Evolutionary conservation across 352 stramenopile species (phyloP).

Genomic region (Globisporangium recalcitrans): DNA sequence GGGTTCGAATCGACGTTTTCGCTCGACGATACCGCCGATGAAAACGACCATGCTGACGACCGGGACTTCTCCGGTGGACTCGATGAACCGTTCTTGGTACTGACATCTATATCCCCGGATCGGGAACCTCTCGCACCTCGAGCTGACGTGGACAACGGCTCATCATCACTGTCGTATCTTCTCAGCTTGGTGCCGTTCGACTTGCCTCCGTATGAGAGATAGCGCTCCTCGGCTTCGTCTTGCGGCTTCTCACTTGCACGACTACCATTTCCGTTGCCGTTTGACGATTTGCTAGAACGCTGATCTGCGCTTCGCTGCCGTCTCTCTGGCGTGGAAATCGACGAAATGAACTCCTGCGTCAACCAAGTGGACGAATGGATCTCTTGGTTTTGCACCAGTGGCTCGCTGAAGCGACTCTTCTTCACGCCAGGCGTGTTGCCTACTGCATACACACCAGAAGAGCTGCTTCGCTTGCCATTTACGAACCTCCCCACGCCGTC

Average conservation of each 20-base stretch:
- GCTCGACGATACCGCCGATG: slow-evolving; percentile 2
- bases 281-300: neutral
- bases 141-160: slow-evolving; percentile 2
- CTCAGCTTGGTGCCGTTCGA: slow-evolving; percentile 16
- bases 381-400: slow-evolving; percentile 9
- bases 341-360: slow-evolving; percentile 11
- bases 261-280: neutral
- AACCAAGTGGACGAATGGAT: neutral
- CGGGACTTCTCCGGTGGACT: neutral
- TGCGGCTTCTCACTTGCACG: neutral
- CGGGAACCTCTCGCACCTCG: slow-evolving; percentile 1
- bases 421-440: neutral
- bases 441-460: slow-evolving; percentile 7
- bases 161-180: slow-evolving; percentile 12
- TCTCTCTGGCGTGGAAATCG: neutral
- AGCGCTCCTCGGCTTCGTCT: slow-evolving; percentile 10
- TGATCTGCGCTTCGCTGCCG: neutral
- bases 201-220: slow-evolving; percentile 45
- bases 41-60: slow-evolving; percentile 6
- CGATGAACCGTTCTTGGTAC: neutral
- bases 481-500: slow-evolving; percentile 5
- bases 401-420: slow-evolving; percentile 19
- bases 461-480: slow-evolving; percentile 11
- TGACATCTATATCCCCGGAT: neutral
- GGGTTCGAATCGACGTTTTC: slow-evolving; percentile 12